Base-by-base conservation (phyloP, 768 basidiomycete genomes). In the Termitomyces heimii region DNA sequence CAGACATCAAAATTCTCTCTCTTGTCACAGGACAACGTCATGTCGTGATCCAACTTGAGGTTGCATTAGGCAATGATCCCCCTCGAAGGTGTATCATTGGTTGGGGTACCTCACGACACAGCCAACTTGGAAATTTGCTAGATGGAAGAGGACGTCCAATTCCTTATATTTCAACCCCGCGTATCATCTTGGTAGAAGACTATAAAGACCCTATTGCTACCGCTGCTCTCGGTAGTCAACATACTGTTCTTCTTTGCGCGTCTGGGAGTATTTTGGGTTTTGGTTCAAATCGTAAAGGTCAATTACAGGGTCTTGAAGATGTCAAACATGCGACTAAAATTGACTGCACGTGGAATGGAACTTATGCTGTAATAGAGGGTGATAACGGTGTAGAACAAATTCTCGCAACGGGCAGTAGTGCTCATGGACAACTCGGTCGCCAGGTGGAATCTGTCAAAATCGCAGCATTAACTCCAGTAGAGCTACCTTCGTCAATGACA, bases 41-140 rank as follows among this genome's bases (percentile, higher is more conserved):
- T 65, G 80, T 86, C 57, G 66, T 92, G 37, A 78, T 67, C 5
- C 71, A 77, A 18, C 54, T 90, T 16, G 63, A 67, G 14, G 46
- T 65, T 9, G 58, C 67, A 13, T 45, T 63, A 24, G 51, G 55
- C 2, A 66, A 71, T 51, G 64, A 65, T 22, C 55, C 60, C 20
- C 45, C 60, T 5, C 52, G 54, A 18, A 69, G 65, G 51, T 60
- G 70, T 45, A 28, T 79, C 13, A 75, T 86, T 5, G 94, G 94
- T 7, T 98, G 95, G 94, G 95, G 94, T 5, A 75, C 85, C 2
- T 80, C 83, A 14, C 76, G 95, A 32, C 92, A 95, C 64, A 92
- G 93, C 4, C 94, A 98, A 66, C 80, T 98, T 1, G 90, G 89
- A 4, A 60, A 67, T 26, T 56, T 68, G 18, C 37, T 59, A 28